Conservation (phyloP, 1,284 basidiomycete species). For the Inonotus hispidus region DNA sequence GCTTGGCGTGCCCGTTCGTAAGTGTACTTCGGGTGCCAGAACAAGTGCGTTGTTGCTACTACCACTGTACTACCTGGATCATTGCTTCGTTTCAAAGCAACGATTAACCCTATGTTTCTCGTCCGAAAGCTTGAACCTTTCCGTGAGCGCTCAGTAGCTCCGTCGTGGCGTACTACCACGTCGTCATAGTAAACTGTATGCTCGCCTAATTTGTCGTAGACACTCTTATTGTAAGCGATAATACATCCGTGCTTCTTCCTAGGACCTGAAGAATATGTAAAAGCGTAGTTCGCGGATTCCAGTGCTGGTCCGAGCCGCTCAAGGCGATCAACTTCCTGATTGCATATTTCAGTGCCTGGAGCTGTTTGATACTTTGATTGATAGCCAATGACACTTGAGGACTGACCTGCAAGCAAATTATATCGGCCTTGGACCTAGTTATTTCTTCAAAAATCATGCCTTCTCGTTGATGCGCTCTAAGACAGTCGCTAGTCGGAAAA, state of each 20-base stretch:
- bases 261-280: constrained; percentile 45
- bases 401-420: constrained; percentile 78
- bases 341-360: neutral
- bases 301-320: constrained; percentile 39
- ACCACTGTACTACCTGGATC: constrained; percentile 35
- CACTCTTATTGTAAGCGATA: constrained; percentile 57
- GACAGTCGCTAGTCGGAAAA: constrained; percentile 79
- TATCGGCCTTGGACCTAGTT: constrained; percentile 58
- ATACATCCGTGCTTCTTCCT: constrained; percentile 74
- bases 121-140: constrained; percentile 68
- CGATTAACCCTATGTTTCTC: constrained; percentile 76
- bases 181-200: constrained; percentile 62
- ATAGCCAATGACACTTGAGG: neutral
- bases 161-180: constrained; percentile 42
- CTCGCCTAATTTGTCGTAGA: constrained; percentile 44
- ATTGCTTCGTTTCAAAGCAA: constrained; percentile 49
- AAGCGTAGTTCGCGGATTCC: constrained; percentile 22
- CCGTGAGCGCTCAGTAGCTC: constrained; percentile 31
- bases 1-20: constrained; percentile 86
- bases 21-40: constrained; percentile 89
- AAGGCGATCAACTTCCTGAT: constrained; percentile 71
- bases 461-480: constrained; percentile 68
- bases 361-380: neutral
- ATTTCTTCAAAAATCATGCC: constrained; percentile 76
- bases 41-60: constrained; percentile 82